phyloP scores from a whole-genome alignment of 768 basidiomycete species.

The Hirschioporus abietinus region DNA sequence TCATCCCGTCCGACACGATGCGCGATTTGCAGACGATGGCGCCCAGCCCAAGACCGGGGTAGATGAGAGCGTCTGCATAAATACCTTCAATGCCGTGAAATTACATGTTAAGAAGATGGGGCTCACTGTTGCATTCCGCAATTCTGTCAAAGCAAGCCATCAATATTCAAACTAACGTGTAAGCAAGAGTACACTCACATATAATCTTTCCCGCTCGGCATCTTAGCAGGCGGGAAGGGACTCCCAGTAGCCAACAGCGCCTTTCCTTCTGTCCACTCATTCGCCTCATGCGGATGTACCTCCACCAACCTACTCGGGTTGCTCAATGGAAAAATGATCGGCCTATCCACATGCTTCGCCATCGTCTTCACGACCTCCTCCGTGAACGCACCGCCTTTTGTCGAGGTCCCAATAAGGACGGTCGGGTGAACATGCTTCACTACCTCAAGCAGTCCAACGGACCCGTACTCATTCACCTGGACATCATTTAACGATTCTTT shows the following conservation, averaged over 20 bases:
- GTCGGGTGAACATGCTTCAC: conserved; percentile 73
- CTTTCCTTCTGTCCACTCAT: conserved; percentile 74
- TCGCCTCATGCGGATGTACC: conserved; percentile 62
- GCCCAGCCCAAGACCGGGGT: conserved; percentile 83
- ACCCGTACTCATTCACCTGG: conserved; percentile 29
- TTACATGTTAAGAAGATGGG: not conserved
- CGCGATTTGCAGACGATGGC: conserved; percentile 63
- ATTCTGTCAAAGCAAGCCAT: conserved; percentile 37
- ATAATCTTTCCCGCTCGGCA: conserved; percentile 61
- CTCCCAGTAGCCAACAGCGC: conserved; percentile 82
- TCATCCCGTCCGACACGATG: conserved; percentile 77
- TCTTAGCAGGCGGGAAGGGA: conserved; percentile 71
- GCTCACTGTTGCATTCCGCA: conserved; percentile 66
- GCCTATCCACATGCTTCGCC: conserved; percentile 62
- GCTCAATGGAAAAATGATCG: conserved; percentile 79
- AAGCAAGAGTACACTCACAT: conserved; percentile 37
- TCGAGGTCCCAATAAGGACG: conserved; percentile 80
- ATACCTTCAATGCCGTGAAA: not conserved
- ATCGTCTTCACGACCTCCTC: conserved; percentile 66
- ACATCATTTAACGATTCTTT: conserved; percentile 23
- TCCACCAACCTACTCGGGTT: conserved; percentile 80
- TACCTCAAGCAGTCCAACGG: conserved; percentile 56
- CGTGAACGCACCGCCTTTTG: conserved; percentile 70
- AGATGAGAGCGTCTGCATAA: conserved; percentile 62
- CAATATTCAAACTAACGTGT: not conserved